Evolutionary conservation across 257 asterid species (phyloP).

Genomic region (Leonotis leonurus): DNA sequence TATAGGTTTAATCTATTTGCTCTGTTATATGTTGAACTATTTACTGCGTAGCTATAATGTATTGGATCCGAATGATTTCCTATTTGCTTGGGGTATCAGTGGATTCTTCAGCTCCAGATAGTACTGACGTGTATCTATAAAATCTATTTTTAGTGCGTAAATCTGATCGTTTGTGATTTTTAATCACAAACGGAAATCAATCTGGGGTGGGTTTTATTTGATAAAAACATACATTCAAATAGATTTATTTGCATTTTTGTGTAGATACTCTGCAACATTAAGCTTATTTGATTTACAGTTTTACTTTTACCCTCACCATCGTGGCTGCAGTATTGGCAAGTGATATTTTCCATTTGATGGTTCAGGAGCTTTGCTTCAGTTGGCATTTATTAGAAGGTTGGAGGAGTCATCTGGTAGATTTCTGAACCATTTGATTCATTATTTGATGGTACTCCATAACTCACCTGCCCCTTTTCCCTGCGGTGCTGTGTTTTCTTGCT

Average conservation of each 20-base stretch:
- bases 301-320: neutral
- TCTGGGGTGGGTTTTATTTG: neutral
- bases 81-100: neutral
- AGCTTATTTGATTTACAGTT: neutral
- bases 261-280: neutral
- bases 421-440: conserved; percentile 14
- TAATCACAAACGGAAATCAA: neutral
- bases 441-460: neutral
- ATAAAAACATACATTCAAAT: neutral
- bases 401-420: conserved; percentile 70
- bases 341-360: conserved; percentile 10
- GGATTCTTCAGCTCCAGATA: neutral
- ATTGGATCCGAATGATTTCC: neutral
- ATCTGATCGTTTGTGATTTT: neutral
- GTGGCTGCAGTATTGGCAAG: conserved; percentile 1
- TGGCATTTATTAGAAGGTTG: conserved; percentile 60
- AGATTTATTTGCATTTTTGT: neutral
- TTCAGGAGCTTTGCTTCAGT: conserved; percentile 67
- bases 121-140: neutral
- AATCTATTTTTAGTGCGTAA: neutral
- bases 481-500: neutral
- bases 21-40: neutral
- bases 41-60: neutral
- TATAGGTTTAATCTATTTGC: neutral
- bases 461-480: neutral